These are phyloP conservation scores for Trichosporon ovoides DNA, from an alignment of 1,284 basidiomycete species.

Conservation along the genomic window DNA sequence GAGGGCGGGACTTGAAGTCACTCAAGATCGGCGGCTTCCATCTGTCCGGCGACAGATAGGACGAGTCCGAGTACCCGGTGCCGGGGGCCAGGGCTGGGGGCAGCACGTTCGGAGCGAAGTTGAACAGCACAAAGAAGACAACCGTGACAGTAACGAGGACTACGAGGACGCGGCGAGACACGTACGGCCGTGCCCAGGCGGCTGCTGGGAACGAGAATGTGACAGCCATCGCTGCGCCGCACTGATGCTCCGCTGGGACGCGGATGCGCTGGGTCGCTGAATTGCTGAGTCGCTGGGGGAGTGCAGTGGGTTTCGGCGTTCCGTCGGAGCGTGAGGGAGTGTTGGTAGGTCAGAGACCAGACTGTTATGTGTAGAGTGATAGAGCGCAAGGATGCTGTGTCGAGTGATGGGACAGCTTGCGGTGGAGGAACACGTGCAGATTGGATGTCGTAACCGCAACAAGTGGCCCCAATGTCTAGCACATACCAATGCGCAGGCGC, in stretches of 20 bases:
- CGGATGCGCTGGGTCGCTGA: too few relatives aligned
- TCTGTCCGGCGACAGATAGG: constrained; percentile 37
- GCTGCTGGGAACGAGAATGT: constrained; percentile 23
- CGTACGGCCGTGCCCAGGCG: not conserved
- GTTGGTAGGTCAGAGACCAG: too few relatives aligned
- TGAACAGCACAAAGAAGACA: constrained; percentile 39
- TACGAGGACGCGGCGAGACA: constrained; percentile 7
- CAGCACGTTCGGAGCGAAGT: constrained; percentile 34
- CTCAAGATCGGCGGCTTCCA: constrained; percentile 43
- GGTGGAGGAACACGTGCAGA: too few relatives aligned
- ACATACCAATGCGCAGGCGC: too few relatives aligned
- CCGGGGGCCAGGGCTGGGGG: constrained; percentile 35
- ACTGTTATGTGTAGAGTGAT: too few relatives aligned
- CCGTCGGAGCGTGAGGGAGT: too few relatives aligned
- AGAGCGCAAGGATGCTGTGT: too few relatives aligned
- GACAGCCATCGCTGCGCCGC: not conserved
- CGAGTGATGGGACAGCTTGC: too few relatives aligned
- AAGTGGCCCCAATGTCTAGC: too few relatives aligned
- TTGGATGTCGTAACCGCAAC: too few relatives aligned
- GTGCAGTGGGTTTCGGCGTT: too few relatives aligned
- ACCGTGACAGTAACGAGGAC: constrained; percentile 27
- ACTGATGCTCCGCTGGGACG: not conserved
- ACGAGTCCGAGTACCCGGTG: constrained; percentile 33
- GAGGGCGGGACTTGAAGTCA: constrained; percentile 28
- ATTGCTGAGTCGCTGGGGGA: too few relatives aligned